Conservation (phyloP, 768 basidiomycete species). For the Epithele typhae region DNA sequence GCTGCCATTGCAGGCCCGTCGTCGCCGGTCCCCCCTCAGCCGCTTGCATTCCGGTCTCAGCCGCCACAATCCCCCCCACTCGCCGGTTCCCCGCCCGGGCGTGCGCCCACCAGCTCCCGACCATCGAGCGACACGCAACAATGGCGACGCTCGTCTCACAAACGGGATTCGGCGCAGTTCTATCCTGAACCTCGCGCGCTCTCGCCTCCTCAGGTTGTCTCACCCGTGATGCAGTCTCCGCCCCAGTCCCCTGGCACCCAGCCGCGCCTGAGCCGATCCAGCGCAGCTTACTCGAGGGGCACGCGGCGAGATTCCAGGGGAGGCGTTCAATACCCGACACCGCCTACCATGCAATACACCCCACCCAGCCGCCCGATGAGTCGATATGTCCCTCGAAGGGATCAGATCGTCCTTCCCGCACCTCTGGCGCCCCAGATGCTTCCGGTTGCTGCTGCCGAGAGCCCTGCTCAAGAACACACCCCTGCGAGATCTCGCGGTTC, state of each 20-base stretch:
- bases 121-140: no score
- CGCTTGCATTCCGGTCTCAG: background rate
- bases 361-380: slow-evolving; percentile 1
- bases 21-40: background rate
- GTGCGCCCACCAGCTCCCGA: no score
- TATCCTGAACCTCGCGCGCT: background rate
- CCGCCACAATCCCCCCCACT: background rate
- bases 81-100: no score
- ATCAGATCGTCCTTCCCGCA: slow-evolving; percentile 21
- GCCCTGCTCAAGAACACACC: background rate
- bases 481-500: no score
- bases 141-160: background rate
- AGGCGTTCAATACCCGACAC: no score
- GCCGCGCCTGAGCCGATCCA: slow-evolving; percentile 1
- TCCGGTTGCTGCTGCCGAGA: background rate
- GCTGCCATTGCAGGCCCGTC: background rate
- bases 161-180: background rate
- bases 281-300: slow-evolving; percentile 9
- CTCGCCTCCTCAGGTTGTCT: background rate
- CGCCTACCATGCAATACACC: background rate
- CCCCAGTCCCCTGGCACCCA: background rate
- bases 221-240: background rate
- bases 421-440: slow-evolving; percentile 12
- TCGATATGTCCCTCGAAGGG: slow-evolving; percentile 13
- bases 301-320: slow-evolving; percentile 4